Evolutionary conservation across 2,329 filamentous ascomycete species (phyloP).

Genomic region (Verticillium albo-atrum): DNA sequence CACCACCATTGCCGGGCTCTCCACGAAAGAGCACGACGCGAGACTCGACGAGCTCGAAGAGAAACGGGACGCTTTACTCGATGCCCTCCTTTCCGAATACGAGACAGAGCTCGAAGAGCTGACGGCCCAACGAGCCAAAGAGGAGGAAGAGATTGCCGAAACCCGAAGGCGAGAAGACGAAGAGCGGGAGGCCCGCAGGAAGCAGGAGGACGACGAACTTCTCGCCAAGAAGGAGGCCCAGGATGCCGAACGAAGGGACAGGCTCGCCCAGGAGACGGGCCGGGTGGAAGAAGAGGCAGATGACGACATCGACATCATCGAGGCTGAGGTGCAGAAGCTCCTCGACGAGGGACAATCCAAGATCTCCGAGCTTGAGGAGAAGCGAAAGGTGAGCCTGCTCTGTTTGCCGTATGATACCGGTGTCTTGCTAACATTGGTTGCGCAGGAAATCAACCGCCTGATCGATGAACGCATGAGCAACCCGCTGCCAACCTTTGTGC

Average conservation of each 20-base stretch:
- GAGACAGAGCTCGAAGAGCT: conserved; percentile 23
- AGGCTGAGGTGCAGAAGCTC: conserved; percentile 22
- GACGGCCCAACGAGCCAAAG: conserved; percentile 19
- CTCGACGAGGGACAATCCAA: conserved; percentile 25
- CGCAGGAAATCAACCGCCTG: conserved; percentile 36
- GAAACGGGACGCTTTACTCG: conserved; percentile 27
- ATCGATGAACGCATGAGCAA: conserved; percentile 35
- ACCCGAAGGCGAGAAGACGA: conserved; percentile 35
- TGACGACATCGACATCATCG: conserved; percentile 25
- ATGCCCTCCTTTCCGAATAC: conserved; percentile 23
- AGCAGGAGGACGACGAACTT: conserved; percentile 30
- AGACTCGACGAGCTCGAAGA: conserved; percentile 34
- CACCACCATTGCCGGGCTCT: conserved; percentile 27
- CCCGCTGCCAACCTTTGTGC: conserved; percentile 23
- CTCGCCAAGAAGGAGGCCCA: conserved; percentile 19
- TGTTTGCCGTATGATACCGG: not conserved
- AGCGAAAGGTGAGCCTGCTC: conserved; percentile 19
- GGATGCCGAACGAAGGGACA: conserved; percentile 23
- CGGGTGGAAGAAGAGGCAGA: conserved; percentile 32
- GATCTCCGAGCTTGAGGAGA: conserved; percentile 27
- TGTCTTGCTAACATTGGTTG: not conserved
- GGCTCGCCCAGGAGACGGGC: conserved; percentile 21
- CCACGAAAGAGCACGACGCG: conserved; percentile 25
- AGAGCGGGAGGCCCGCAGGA: conserved; percentile 29
- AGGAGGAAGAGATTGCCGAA: conserved; percentile 27